Evolutionary conservation across 2,329 filamentous ascomycete species (phyloP).

Genomic region (Aschersonia sp.): DNA sequence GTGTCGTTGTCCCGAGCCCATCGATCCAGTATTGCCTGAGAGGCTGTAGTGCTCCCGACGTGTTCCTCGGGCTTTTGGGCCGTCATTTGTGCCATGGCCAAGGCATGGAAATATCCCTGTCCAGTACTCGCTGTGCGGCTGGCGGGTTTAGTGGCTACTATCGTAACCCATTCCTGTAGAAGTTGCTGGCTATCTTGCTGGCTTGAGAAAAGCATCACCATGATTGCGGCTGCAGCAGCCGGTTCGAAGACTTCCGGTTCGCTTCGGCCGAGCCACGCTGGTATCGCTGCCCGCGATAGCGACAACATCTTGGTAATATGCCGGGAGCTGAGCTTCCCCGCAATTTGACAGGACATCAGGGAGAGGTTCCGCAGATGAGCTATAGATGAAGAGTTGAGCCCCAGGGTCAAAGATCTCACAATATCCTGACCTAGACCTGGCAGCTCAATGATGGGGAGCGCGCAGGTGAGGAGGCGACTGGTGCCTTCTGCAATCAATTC

Average conservation of each 20-base stretch:
- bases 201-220: slow-evolving; percentile 30
- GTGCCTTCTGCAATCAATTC: slow-evolving; percentile 51
- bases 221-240: slow-evolving; percentile 34
- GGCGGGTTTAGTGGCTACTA: slow-evolving; percentile 19
- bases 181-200: slow-evolving; percentile 19
- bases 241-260: slow-evolving; percentile 35
- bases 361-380: slow-evolving; percentile 7
- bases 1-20: slow-evolving; percentile 36
- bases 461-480: slow-evolving; percentile 41
- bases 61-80: not conserved
- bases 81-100: slow-evolving; percentile 35
- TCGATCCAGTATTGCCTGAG: slow-evolving; percentile 30
- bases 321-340: not conserved
- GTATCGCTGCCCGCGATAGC: slow-evolving; percentile 18
- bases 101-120: slow-evolving; percentile 36
- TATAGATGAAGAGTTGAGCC: slow-evolving; percentile 7
- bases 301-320: slow-evolving; percentile 10
- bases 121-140: slow-evolving; percentile 22
- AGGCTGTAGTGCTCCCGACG: slow-evolving; percentile 18
- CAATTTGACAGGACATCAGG: slow-evolving; percentile 10
- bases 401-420: slow-evolving; percentile 8
- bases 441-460: slow-evolving; percentile 31
- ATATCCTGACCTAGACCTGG: slow-evolving; percentile 9
- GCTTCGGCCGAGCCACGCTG: slow-evolving; percentile 31
- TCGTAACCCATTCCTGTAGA: slow-evolving; percentile 31